Conservation (phyloP, 2,329 filamentous ascomycete species). For the Ilyonectria robusta region DNA sequence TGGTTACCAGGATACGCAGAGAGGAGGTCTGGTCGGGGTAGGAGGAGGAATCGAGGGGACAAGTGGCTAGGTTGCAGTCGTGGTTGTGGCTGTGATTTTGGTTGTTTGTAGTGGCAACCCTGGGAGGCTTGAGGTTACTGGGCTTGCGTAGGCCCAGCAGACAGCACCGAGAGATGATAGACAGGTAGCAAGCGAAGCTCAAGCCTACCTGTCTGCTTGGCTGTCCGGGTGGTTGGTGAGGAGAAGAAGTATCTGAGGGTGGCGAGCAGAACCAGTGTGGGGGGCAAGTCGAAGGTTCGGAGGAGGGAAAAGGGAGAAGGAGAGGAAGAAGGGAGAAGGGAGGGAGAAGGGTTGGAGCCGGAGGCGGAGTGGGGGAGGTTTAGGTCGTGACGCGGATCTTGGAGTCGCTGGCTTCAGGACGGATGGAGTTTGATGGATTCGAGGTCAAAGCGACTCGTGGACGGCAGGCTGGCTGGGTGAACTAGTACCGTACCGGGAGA, state of each 20-base stretch:
- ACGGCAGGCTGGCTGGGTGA: slow-evolving; percentile 15
- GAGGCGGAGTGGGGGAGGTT: slow-evolving; percentile 20
- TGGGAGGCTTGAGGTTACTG: background rate
- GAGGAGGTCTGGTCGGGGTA: background rate
- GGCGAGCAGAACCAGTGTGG: background rate
- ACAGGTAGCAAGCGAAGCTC: slow-evolving; percentile 6
- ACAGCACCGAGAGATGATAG: background rate
- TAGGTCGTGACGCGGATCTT: slow-evolving; percentile 26
- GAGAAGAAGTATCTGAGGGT: background rate
- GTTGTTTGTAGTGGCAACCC: background rate
- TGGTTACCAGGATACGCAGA: slow-evolving; percentile 4
- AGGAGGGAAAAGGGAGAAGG: slow-evolving; percentile 22
- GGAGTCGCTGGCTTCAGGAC: slow-evolving; percentile 23
- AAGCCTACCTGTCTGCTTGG: slow-evolving; percentile 7
- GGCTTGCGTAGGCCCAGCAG: background rate
- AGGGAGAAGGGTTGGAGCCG: slow-evolving; percentile 3
- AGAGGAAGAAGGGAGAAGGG: slow-evolving; percentile 2
- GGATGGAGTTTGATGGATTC: slow-evolving; percentile 25
- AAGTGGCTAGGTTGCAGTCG: slow-evolving; percentile 1
- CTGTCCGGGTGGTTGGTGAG: background rate
- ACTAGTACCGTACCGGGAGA: slow-evolving; percentile 15
- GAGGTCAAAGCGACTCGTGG: slow-evolving; percentile 22
- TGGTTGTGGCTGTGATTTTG: background rate
- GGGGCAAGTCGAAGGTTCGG: slow-evolving; percentile 18
- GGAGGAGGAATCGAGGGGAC: slow-evolving; percentile 7